phyloP scores from a whole-genome alignment of 208 protist species.

The Leishmania tarentolae region DNA sequence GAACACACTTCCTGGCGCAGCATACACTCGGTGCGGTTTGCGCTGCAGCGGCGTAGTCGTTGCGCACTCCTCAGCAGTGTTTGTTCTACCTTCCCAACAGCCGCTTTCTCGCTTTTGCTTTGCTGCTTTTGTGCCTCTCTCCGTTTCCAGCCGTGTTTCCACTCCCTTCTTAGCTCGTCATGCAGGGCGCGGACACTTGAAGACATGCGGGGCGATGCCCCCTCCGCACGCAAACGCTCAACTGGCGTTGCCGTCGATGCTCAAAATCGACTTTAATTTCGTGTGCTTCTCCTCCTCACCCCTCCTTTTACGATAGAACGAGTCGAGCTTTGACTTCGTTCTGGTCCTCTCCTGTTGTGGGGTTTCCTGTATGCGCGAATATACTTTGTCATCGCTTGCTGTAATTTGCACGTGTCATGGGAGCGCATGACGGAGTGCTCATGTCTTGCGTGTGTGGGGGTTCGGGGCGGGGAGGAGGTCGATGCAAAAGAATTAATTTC shows the following conservation, averaged over 20 bases:
- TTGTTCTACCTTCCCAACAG: neutral
- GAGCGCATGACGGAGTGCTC: neutral
- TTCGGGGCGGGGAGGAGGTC: neutral
- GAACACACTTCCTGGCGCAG: slow-evolving; percentile 38
- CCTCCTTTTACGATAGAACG: neutral
- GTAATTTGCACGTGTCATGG: neutral
- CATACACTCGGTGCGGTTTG: neutral
- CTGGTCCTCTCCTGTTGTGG: neutral
- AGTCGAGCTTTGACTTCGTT: neutral
- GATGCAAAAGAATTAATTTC: neutral
- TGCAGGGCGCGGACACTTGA: neutral
- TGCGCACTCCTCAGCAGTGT: neutral
- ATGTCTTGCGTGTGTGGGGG: neutral
- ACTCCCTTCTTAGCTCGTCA: neutral
- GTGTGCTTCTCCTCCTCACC: neutral
- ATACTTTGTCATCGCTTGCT: neutral
- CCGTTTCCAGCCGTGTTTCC: neutral
- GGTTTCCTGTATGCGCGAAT: neutral
- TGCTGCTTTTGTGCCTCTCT: neutral
- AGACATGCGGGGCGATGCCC: neutral
- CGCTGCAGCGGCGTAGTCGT: slow-evolving; percentile 31
- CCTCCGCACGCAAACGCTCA: neutral
- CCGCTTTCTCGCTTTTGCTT: neutral
- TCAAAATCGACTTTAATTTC: neutral
- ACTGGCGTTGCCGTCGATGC: neutral